Percentiles rank a stretch among this genome's conserved stretches.
Evolutionary conservation across 106 monocot genomes (phyloP).

Genomic region (Xerophyta viscosa): DNA sequence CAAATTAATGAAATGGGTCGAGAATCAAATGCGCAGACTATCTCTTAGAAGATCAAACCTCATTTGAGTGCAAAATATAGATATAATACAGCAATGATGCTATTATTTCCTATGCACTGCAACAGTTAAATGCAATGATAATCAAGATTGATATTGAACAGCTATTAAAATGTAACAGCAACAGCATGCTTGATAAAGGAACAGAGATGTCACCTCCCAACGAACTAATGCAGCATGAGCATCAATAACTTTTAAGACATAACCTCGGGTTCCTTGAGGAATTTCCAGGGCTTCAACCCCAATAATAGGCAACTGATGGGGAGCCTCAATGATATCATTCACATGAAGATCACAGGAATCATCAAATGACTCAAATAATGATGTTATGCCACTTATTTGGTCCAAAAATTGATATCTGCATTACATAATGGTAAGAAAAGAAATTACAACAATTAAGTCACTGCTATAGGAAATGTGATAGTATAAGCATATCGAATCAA

Average conservation of each 20-base stretch:
- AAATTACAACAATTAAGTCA: too few relatives aligned
- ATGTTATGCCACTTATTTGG: constrained; percentile 55
- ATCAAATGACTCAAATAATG: constrained; percentile 33
- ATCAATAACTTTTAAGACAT: constrained; percentile 56
- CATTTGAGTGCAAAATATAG: too few relatives aligned
- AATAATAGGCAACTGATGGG: constrained; percentile 33
- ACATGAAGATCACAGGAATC: constrained; percentile 13
- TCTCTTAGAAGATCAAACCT: too few relatives aligned
- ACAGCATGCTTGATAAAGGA: neutral
- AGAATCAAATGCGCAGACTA: too few relatives aligned
- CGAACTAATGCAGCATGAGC: constrained; percentile 53
- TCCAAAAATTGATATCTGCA: constrained; percentile 76
- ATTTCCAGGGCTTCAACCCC: constrained; percentile 64
- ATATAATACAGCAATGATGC: too few relatives aligned
- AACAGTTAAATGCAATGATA: too few relatives aligned
- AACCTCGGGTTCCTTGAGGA: constrained; percentile 55
- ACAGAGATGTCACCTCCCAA: constrained; percentile 60
- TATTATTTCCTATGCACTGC: too few relatives aligned
- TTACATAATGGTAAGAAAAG: neutral
- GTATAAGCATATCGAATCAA: too few relatives aligned
- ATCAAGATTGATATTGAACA: too few relatives aligned
- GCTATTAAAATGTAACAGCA: neutral
- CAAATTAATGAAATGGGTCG: too few relatives aligned
- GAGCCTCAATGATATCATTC: constrained; percentile 34
- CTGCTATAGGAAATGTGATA: too few relatives aligned